A percentile compares a stretch with the other conserved stretches of the same genome.
phyloP scores from a whole-genome alignment of 2,329 filamentous ascomycete species.

The Dothideomycetes sp. region DNA sequence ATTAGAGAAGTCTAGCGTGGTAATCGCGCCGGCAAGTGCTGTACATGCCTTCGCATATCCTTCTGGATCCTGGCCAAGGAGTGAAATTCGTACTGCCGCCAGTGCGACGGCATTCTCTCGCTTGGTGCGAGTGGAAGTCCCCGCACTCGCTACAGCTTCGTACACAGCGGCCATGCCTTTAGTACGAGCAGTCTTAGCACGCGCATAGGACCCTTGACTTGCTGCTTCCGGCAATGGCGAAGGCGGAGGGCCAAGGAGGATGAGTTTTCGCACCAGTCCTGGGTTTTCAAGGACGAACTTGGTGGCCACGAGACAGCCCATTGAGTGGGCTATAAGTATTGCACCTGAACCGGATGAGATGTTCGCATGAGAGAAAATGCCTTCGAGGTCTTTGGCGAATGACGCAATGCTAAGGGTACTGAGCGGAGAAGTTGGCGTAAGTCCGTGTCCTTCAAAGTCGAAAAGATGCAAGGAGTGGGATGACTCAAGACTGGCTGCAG shows the following conservation, averaged over 20 bases:
- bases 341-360: conserved; percentile 16
- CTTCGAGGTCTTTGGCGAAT: conserved; percentile 31
- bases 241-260: conserved; percentile 38
- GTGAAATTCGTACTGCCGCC: conserved; percentile 30
- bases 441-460: conserved; percentile 47
- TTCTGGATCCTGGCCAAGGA: conserved; percentile 40
- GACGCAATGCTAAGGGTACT: conserved; percentile 32
- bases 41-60: conserved; percentile 44
- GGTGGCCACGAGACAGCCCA: conserved; percentile 40
- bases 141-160: conserved; percentile 26
- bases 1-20: conserved; percentile 18
- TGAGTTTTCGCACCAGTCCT: conserved; percentile 29
- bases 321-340: conserved; percentile 40
- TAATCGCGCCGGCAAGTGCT: conserved; percentile 33
- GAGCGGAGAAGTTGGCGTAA: conserved; percentile 39
- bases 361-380: conserved; percentile 25
- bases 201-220: conserved; percentile 18
- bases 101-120: conserved; percentile 28
- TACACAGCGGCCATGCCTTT: conserved; percentile 35
- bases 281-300: conserved; percentile 30
- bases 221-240: conserved; percentile 31
- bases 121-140: conserved; percentile 28
- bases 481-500: conserved; percentile 19
- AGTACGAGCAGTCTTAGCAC: conserved; percentile 30
- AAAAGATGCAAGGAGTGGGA: conserved; percentile 21